Base-by-base conservation (phyloP, 176 grass and related monocot species). In the Triticum monococcum region DNA sequence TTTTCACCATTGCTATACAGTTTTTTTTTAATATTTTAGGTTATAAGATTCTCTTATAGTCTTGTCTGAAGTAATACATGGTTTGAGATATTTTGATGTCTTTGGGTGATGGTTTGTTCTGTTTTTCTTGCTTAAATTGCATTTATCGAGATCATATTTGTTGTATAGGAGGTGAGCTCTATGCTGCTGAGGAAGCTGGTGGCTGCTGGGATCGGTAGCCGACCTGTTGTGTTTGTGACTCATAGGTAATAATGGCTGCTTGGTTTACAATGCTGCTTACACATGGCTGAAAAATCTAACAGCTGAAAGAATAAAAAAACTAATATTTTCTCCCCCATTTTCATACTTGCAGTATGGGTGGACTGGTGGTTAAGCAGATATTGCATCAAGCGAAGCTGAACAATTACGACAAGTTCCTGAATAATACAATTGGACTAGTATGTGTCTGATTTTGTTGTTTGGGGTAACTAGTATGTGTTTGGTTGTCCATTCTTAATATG, bases 351-450 rank as follows among this genome's bases (percentile, higher is more conserved):
- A 98, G 96, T 50, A 91, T 98, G 93, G 96, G 96, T 35, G 96
- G 96, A 40, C 87, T 98, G 79, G 96, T 98, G 78, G 96, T 98
- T 82, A 98, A 98, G 87, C 93, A 98, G 76, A 91, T 98, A 85
- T 77, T 98, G 62, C 84, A 91, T 89, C 93, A 98, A 86, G 96
- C 96, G 24, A 94, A 98, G 76, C 84, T 92, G 79, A 92, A 94
- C 88, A 92, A 95, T 83, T 86, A 94, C 22, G 88, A 91, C 25
- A 85, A 94, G 17, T 96, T 98, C 80, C 73, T 95, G 54, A 90
- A 90, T 24, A 98, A 98, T 89, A 95, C 90, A 9, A 70, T 86
- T 94, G 96, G 96, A 48, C 65, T 95, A 31, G 96, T 98, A 95
- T 89, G 91, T 87, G 77, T 48, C 67, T 64, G 16, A 16, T 68